These are phyloP conservation scores for Dentipellis sp. DNA, from an alignment of 768 basidiomycete species.

Conservation along the genomic window DNA sequence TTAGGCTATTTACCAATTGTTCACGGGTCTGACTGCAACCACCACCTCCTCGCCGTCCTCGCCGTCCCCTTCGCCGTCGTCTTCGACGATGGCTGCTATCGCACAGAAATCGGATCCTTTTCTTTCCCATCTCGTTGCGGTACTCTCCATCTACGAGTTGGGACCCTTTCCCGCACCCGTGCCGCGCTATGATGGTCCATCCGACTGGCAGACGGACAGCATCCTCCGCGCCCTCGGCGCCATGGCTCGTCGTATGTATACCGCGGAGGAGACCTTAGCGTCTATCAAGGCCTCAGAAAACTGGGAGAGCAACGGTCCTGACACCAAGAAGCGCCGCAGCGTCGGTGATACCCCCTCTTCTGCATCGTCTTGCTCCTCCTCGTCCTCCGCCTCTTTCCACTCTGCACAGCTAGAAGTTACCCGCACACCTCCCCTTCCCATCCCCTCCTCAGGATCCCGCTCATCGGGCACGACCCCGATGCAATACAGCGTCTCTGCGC, in stretches of 20 bases:
- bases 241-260: conserved; percentile 13
- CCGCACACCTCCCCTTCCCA: neutral
- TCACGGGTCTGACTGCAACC: no score
- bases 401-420: neutral
- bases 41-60: neutral
- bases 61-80: neutral
- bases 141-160: conserved; percentile 15
- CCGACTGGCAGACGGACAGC: conserved; percentile 11
- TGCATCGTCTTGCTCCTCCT: conserved; percentile 4
- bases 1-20: no score
- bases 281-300: conserved; percentile 12
- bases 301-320: conserved; percentile 11
- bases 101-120: conserved; percentile 8
- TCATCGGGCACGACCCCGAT: conserved; percentile 9
- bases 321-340: conserved; percentile 15
- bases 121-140: conserved; percentile 12
- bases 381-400: neutral
- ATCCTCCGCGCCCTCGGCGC: conserved; percentile 12
- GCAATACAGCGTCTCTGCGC: conserved; percentile 3
- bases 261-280: conserved; percentile 14
- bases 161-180: conserved; percentile 13
- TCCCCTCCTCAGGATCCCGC: conserved; percentile 2
- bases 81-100: neutral
- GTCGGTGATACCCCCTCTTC: conserved; percentile 10
- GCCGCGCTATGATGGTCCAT: conserved; percentile 14